These are phyloP conservation scores for Moesziomyces sp. DNA, from an alignment of 1,284 basidiomycete species.

Conservation along the genomic window DNA sequence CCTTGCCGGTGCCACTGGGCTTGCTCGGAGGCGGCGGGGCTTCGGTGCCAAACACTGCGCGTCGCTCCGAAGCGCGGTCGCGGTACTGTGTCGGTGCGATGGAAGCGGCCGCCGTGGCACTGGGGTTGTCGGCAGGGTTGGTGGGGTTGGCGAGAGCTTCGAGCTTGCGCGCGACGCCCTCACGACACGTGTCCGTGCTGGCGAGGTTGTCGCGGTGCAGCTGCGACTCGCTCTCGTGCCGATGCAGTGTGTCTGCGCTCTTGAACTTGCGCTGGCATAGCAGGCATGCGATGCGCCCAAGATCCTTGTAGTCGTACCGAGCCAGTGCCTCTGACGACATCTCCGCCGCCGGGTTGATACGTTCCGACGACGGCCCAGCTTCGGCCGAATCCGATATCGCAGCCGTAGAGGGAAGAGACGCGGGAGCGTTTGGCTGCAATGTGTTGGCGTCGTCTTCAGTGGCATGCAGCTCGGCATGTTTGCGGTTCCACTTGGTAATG, in stretches of 20 bases:
- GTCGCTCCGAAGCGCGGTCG: constrained; percentile 47
- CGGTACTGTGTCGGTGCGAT: constrained; percentile 12
- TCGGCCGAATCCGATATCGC: background rate
- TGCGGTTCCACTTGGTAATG: constrained; percentile 44
- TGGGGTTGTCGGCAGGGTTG: background rate
- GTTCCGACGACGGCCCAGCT: background rate
- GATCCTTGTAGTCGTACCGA: constrained; percentile 38
- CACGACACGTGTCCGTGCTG: constrained; percentile 20
- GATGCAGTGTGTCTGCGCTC: constrained; percentile 31
- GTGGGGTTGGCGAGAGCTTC: background rate
- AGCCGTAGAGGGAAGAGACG: too few species aligned
- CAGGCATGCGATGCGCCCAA: constrained; percentile 37
- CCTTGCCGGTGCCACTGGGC: background rate
- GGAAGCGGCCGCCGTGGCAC: background rate
- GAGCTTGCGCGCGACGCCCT: constrained; percentile 24
- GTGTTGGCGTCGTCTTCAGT: background rate
- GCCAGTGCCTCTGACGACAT: constrained; percentile 16
- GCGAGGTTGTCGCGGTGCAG: constrained; percentile 41
- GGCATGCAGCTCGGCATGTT: constrained; percentile 40
- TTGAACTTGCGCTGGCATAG: constrained; percentile 52
- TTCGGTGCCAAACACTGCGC: constrained; percentile 50
- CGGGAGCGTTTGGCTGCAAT: too few species aligned
- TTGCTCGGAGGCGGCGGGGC: constrained; percentile 2
- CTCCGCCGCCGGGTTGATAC: background rate
- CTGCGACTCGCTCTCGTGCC: constrained; percentile 34